Evolutionary conservation across 257 asterid species (phyloP), one percentile per base, ranked within the genome.

Genomic region (Lantana camara): DNA sequence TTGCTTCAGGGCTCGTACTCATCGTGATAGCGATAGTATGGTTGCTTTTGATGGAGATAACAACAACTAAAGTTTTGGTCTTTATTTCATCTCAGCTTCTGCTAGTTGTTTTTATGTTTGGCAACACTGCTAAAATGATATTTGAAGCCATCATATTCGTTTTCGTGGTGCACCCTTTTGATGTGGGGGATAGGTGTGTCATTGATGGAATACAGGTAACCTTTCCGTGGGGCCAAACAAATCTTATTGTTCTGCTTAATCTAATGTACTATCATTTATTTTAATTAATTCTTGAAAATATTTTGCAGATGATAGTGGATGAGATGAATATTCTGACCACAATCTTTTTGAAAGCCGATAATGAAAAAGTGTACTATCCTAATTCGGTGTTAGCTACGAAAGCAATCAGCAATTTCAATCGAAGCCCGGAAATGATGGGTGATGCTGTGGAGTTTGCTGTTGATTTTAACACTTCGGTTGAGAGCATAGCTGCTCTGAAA

Each of bases 351-450:
- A 88, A 76, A 59, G 24, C 68, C 27, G 77, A 88, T 80, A 85
- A 85, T 15, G 88, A 81, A 9, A 81, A 83, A 70, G 69, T 88
- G 61, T 85, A 74, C 74, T 88, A 76, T 69, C 96, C 96, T 0
- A 88, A 88, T 51, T 14, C 85, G 3, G 47, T 85, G 42, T 71
- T 88, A 73, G 77, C 91, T 23, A 81, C 85, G 5, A 81, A 73
- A 76, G 73, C 87, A 0, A 76, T 88, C 73, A 76, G 89, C 86
- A 88, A 85, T 29, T 80, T 77, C 21, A 79, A 82, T 20, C 69
- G 96, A 22, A 88, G 96, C 71, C 94, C 94, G 1, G 89, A 86
- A 27, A 82, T 83, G 87, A 83, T 84, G 91, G 80, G 88, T 2
- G 97, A 90, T 63, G 49, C 84, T 14, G 79, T 90, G 19, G 94